Percentiles rank a stretch among this genome's conserved stretches.
These are phyloP conservation scores for Powellomyces hirtus DNA, from an alignment of 192 early-diverging fungal species.

Conservation along the genomic window DNA sequence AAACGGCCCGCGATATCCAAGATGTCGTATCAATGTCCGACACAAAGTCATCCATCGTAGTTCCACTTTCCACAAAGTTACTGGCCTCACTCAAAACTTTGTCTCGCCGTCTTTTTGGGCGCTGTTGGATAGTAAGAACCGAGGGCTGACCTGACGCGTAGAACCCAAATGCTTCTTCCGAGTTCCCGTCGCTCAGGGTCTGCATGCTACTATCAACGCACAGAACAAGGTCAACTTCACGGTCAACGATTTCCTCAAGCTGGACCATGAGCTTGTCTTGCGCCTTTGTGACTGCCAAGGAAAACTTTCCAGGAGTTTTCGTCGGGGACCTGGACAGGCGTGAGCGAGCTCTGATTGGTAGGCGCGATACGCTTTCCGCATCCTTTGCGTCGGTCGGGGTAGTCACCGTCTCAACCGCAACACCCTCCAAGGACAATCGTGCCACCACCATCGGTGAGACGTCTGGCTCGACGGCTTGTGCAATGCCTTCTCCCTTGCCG, in stretches of 20 bases:
- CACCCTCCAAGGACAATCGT: no score
- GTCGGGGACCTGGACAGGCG: no score
- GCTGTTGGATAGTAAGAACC: not conserved
- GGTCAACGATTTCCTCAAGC: not conserved
- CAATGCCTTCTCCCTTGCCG: no score
- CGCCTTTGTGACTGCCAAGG: not conserved
- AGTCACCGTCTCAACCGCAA: no score
- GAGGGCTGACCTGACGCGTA: not conserved
- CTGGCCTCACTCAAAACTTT: not conserved
- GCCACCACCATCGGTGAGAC: no score
- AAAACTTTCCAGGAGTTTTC: not conserved
- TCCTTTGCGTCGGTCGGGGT: no score
- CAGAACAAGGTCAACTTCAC: not conserved
- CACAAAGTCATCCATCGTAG: not conserved
- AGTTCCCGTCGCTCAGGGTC: not conserved
- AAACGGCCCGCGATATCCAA: not conserved
- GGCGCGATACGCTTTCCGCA: no score
- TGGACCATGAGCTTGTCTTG: conserved; percentile 4
- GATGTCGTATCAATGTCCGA: no score
- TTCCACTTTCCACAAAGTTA: not conserved
- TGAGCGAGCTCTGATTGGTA: no score
- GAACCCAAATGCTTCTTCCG: not conserved
- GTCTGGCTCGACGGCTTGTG: conserved; percentile 3
- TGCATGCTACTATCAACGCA: conserved; percentile 10
- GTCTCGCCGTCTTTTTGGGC: no score